Evolutionary conservation across 1,139 yeast genomes (phyloP), one percentile per base, ranked within the genome.

Genomic region (Zygosaccharomyces pseudobailii): DNA sequence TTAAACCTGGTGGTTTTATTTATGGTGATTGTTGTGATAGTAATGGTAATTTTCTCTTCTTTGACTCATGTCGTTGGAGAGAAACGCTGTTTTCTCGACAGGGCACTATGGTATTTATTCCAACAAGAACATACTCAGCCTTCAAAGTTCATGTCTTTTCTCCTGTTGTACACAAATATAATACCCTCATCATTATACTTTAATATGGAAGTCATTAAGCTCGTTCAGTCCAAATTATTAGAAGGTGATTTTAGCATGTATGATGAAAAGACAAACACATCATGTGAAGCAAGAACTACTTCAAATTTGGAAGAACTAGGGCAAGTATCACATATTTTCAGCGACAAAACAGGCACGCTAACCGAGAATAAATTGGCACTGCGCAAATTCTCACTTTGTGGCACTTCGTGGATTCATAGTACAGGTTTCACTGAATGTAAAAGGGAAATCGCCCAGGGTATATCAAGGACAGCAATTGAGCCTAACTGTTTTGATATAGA

Each of bases 171-270:
- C 71, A 92, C 92, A 62, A 92, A 98, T 0, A 75, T 94, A 70
- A 94, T 94, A 63, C 98, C 98, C 0, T 73, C 92, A 34, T 92
- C 98, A 0, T 78, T 94, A 37, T 94, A 94, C 62, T 98, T 92
- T 27, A 89, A 97, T 0, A 87, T 92, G 90, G 99, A 94, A 63
- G 84, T 92, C 52, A 89, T 92, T 60, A 92, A 92, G 63, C 85
- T 87, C 3, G 79, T 85, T 70, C 98, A 94, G 65, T 76, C 89
- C 66, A 67, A 84, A 38, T 72, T 90, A 52, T 71, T 94, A 59
- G 95, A 88, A 62, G 82, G 80, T 76, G 98, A 94, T 68, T 78
- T 92, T 44, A 98, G 94, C 66, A 88, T 94, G 96, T 94, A 92
- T 61, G 89, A 92, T 63, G 76, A 72, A 19, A 85, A 80, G 36